Conservation (phyloP, 2,329 filamentous ascomycete genomes). For the Ceratocystis variospora region DNA sequence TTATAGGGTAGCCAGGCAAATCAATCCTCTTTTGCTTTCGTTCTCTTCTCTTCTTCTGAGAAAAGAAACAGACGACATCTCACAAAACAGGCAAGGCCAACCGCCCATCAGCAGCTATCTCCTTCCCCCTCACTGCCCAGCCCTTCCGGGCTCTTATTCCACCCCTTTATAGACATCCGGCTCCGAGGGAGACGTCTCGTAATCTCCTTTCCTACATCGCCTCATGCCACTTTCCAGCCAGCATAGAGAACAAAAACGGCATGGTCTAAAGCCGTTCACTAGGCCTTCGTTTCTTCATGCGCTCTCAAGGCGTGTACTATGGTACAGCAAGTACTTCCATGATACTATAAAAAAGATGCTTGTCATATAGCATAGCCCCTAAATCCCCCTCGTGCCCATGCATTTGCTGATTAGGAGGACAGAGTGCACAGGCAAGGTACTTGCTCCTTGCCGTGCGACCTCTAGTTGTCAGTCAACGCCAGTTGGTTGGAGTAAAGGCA, state of each 20-base stretch:
- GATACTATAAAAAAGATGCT: conserved; percentile 3
- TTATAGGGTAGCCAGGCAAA: background rate
- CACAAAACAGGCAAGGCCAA: conserved; percentile 1
- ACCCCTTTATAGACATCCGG: background rate
- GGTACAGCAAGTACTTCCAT: background rate
- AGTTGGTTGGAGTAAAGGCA: background rate
- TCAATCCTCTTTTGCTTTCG: background rate
- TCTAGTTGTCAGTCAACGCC: conserved; percentile 1
- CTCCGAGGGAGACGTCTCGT: background rate
- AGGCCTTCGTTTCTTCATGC: background rate
- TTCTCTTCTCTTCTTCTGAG: background rate
- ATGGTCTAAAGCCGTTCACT: background rate
- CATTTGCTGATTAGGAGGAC: background rate
- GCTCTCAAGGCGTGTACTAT: background rate
- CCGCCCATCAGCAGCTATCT: background rate
- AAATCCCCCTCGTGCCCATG: background rate
- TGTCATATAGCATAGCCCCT: conserved; percentile 4
- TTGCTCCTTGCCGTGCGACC: conserved; percentile 1
- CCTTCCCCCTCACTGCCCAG: background rate
- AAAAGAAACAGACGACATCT: background rate
- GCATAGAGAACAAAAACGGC: background rate
- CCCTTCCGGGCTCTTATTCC: background rate
- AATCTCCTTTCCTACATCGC: background rate
- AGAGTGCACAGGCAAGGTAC: background rate
- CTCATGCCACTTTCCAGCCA: background rate